phyloP scores from a whole-genome alignment of 495 filamentous ascomycete species.

The Penicillium daleae region DNA sequence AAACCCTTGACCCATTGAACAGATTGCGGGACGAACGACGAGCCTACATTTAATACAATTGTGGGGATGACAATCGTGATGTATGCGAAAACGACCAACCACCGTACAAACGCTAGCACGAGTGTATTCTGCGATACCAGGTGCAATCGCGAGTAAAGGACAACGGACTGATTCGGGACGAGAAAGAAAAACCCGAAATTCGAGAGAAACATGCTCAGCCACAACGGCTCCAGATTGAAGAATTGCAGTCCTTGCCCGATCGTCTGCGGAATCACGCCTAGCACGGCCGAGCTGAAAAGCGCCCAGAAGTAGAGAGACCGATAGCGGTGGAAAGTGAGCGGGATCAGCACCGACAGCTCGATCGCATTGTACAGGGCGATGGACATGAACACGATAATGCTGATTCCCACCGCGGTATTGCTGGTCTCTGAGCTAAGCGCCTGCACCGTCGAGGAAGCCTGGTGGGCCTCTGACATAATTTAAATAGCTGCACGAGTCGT shows the following conservation, averaged over 20 bases:
- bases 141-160: constrained; percentile 55
- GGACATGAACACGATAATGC: constrained; percentile 45
- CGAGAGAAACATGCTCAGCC: constrained; percentile 44
- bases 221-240: constrained; percentile 36
- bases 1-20: constrained; percentile 46
- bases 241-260: constrained; percentile 52
- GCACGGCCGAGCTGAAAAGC: constrained; percentile 44
- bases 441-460: neutral
- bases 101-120: constrained; percentile 42
- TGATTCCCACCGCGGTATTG: constrained; percentile 25
- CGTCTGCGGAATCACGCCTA: constrained; percentile 47
- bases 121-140: constrained; percentile 44
- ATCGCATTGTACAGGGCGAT: constrained; percentile 51
- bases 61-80: constrained; percentile 50
- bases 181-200: constrained; percentile 53
- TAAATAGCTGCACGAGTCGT: neutral
- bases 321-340: constrained; percentile 51
- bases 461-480: neutral
- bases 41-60: constrained; percentile 48
- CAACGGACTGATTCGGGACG: constrained; percentile 53
- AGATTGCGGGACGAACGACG: constrained; percentile 11
- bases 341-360: constrained; percentile 50
- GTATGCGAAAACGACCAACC: constrained; percentile 44
- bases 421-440: neutral
- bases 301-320: constrained; percentile 56